Evolutionary conservation across 208 protist species (phyloP).

Genomic region (Wallacemonas rigidus): DNA sequence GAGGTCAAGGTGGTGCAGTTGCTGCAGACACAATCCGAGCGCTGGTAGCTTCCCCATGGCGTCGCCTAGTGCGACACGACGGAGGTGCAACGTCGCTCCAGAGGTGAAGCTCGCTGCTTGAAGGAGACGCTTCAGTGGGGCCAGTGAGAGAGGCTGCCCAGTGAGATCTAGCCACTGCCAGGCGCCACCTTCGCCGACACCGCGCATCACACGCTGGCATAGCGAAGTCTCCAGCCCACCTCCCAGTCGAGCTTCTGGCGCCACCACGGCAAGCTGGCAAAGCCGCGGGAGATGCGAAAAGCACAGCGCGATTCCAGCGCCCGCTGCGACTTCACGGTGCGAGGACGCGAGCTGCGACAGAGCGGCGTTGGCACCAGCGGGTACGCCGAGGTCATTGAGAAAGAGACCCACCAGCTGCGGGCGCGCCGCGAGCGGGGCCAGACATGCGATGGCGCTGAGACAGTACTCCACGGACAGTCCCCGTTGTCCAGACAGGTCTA

Average conservation of each 20-base stretch:
- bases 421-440: background rate
- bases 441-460: background rate
- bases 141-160: conserved; percentile 17
- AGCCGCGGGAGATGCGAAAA: conserved; percentile 23
- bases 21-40: conserved; percentile 20
- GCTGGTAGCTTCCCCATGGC: conserved; percentile 32
- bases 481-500: conserved; percentile 40
- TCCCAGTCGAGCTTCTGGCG: conserved; percentile 12
- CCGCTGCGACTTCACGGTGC: conserved; percentile 26
- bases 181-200: conserved; percentile 23
- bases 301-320: conserved; percentile 29
- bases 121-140: conserved; percentile 31
- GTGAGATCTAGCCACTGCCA: conserved; percentile 37
- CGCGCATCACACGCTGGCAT: conserved; percentile 39
- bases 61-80: conserved; percentile 23
- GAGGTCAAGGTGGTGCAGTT: conserved; percentile 43
- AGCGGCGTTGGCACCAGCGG: background rate
- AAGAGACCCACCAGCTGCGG: conserved; percentile 29
- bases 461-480: conserved; percentile 6
- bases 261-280: conserved; percentile 24
- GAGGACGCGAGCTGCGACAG: conserved; percentile 12
- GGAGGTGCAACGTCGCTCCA: conserved; percentile 15
- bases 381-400: conserved; percentile 17
- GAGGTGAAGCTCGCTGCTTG: conserved; percentile 20
- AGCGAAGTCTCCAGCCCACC: conserved; percentile 26